Conservation (phyloP, 139 green algal species). For the Pseudopediastrum boryanum region DNA sequence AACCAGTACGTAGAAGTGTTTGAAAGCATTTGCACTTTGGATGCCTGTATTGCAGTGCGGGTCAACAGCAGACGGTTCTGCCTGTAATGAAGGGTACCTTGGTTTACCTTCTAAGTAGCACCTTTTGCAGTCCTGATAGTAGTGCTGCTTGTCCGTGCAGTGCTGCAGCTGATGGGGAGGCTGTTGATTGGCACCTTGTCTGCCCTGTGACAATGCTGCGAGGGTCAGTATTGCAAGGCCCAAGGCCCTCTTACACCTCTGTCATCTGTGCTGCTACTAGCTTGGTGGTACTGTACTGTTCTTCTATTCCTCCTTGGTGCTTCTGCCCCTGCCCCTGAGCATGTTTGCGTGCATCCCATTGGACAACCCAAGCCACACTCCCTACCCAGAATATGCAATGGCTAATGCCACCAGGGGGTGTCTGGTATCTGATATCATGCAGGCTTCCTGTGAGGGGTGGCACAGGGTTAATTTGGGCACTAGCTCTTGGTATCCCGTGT, state of each 20-base stretch:
- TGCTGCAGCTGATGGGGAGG: not conserved
- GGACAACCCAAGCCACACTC: not conserved
- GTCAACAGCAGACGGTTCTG: too few relatives aligned
- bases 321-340: not conserved
- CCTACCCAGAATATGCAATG: constrained; percentile 8
- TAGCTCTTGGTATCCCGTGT: not conserved
- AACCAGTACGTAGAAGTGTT: too few relatives aligned
- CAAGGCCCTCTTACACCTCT: not conserved
- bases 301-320: not conserved
- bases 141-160: not conserved
- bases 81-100: not conserved
- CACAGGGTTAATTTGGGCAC: not conserved
- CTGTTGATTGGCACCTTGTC: not conserved
- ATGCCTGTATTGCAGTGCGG: too few relatives aligned
- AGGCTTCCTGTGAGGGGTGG: not conserved
- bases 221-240: not conserved
- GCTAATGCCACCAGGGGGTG: not conserved
- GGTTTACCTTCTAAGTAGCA: not conserved
- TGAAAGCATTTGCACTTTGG: too few relatives aligned
- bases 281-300: not conserved
- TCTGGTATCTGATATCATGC: not conserved
- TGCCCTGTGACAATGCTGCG: not conserved
- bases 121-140: not conserved
- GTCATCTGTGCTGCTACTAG: not conserved
- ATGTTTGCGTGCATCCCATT: constrained; percentile 12